Base-by-base conservation (phyloP, 176 grass and related monocot genomes). In the Aegilops tauschii region DNA sequence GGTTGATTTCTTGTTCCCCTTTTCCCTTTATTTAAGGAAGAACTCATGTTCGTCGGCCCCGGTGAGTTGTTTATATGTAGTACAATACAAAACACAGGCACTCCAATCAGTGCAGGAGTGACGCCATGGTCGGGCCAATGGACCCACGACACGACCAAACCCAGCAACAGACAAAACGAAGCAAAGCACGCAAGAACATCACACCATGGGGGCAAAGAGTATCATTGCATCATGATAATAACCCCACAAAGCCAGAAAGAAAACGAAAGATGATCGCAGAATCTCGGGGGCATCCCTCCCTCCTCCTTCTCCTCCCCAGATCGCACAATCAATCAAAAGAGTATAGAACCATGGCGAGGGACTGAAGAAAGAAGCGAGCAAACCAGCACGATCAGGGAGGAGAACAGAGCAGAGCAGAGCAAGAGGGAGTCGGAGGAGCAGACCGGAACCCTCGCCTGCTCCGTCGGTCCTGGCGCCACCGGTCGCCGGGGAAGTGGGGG, bases 31-130 rank as follows among this genome's bases (percentile, higher is more conserved):
- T 8, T 21, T 75, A 50, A 18, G 8, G 3, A 49, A 56, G 74
- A 87, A 75, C 49, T 17, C 47, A 17, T 76, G 68, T 45, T 45
- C 5, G 7, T 61, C 21, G 25, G 76, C n/a, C 81, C 85, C 81
- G 21, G 34, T 20, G 74, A 68, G 50, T 54, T 54, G 50, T 54
- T 54, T 54, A 54, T 47, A 10, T n/a, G 65, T 40, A 42, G 39
- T 42, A 42, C 39, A 42, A 9, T 16, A 28, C 44, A 5, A 74
- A 67, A 9, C 2, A 12, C 14, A 9, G 9, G 2, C 20, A 61
- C 75, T 78, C 58, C 89, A 84, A 87, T 87, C 89, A 84, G 75
- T 37, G 63, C 10, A 5, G 6, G 73, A 49, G 73, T 32, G 83
- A 80, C 73, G 73, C 28, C 73, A 56, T 54, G 73, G 73, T 6